Evolutionary conservation across 1,284 basidiomycete genomes (phyloP).

Genomic region (Peniophora sp.): DNA sequence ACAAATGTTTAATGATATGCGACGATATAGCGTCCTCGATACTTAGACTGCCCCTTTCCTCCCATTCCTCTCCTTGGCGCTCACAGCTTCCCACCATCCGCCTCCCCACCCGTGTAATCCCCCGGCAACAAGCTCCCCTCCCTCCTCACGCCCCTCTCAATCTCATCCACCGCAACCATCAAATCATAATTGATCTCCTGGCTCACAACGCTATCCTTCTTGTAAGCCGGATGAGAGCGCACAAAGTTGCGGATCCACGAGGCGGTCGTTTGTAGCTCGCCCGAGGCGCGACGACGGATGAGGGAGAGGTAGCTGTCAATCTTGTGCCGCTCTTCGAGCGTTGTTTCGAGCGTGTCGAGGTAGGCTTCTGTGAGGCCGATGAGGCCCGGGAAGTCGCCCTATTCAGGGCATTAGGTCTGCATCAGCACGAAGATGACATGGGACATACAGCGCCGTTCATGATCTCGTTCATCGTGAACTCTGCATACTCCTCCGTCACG

Average conservation of each 20-base stretch:
- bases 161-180: slow-evolving; percentile 84
- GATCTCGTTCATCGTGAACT: slow-evolving; percentile 90
- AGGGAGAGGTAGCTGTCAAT: slow-evolving; percentile 79
- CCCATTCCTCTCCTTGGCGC: background rate
- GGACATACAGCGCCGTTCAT: slow-evolving; percentile 78
- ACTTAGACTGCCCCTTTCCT: background rate
- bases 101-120: slow-evolving; percentile 43
- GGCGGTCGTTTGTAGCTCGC: slow-evolving; percentile 85
- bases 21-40: background rate
- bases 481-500: slow-evolving; percentile 82
- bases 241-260: slow-evolving; percentile 94
- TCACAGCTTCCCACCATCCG: slow-evolving; percentile 18
- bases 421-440: background rate
- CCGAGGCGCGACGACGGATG: slow-evolving; percentile 73
- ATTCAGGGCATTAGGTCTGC: background rate
- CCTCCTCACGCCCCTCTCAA: slow-evolving; percentile 64
- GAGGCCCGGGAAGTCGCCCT: slow-evolving; percentile 69
- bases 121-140: slow-evolving; percentile 59
- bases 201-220: slow-evolving; percentile 84
- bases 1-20: background rate
- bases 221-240: slow-evolving; percentile 82
- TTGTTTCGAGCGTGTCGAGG: slow-evolving; percentile 82
- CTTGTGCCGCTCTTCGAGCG: slow-evolving; percentile 51
- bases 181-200: slow-evolving; percentile 95
- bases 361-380: slow-evolving; percentile 83